phyloP scores from a whole-genome alignment of 768 basidiomycete genomes.

The Tylopilus subfusipes region DNA sequence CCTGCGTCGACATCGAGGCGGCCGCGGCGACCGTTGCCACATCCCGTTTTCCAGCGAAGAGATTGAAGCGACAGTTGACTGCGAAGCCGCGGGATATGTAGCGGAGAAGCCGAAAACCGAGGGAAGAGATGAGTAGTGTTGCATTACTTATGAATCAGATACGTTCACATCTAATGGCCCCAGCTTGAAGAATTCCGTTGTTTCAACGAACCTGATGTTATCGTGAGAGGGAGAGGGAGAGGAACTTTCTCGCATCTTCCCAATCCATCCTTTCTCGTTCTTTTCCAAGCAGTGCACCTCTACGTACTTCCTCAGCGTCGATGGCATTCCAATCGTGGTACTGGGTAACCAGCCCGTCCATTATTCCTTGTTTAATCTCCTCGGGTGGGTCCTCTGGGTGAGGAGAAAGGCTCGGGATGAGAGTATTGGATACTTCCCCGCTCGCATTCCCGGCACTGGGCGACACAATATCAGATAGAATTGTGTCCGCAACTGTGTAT shows the following conservation, averaged over 20 bases:
- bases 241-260: slow-evolving; percentile 47
- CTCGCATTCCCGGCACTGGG: slow-evolving; percentile 5
- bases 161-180: slow-evolving; percentile 2
- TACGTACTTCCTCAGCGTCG: slow-evolving; percentile 64
- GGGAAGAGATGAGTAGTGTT: not conserved
- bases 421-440: not conserved
- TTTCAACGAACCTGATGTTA: slow-evolving; percentile 6
- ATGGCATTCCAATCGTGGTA: slow-evolving; percentile 76
- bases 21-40: slow-evolving; percentile 30
- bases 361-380: slow-evolving; percentile 43
- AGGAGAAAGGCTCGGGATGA: slow-evolving; percentile 37
- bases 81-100: not conserved
- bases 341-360: slow-evolving; percentile 45
- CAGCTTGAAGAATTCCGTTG: not conserved
- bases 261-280: slow-evolving; percentile 77
- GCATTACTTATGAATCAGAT: slow-evolving; percentile 10
- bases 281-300: slow-evolving; percentile 57
- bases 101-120: not conserved
- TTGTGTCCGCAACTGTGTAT: slow-evolving; percentile 69
- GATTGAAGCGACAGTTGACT: slow-evolving; percentile 5
- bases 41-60: slow-evolving; percentile 26
- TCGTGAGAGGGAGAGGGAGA: slow-evolving; percentile 12
- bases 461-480: slow-evolving; percentile 55
- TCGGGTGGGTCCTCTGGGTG: slow-evolving; percentile 45
- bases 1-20: slow-evolving; percentile 21